Conservation (phyloP, 2,329 filamentous ascomycete genomes). For the Microdochium bolleyi region DNA sequence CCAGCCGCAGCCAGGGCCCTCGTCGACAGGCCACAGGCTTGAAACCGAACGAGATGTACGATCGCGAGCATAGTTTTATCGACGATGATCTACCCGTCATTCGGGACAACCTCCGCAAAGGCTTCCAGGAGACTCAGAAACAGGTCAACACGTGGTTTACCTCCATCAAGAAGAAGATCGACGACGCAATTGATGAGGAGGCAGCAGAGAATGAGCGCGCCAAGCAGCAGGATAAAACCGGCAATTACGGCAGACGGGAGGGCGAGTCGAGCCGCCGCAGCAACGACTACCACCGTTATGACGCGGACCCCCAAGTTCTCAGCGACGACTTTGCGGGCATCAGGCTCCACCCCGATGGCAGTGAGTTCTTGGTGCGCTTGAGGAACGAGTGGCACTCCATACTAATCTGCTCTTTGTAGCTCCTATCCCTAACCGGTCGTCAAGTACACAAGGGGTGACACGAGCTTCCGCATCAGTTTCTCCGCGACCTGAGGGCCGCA, state of each 20-base stretch:
- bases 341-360: conserved; percentile 53
- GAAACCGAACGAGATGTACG: conserved; percentile 48
- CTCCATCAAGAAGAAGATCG: conserved; percentile 85
- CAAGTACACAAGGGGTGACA: conserved; percentile 70
- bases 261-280: conserved; percentile 63
- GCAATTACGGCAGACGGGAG: conserved; percentile 32
- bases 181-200: conserved; percentile 75
- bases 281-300: conserved; percentile 84
- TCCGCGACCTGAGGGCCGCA: conserved; percentile 41
- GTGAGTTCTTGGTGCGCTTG: conserved; percentile 31
- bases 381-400: conserved; percentile 23
- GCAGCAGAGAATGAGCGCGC: conserved; percentile 41
- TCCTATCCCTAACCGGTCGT: conserved; percentile 28
- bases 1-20: conserved; percentile 27
- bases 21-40: conserved; percentile 43
- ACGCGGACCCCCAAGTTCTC: conserved; percentile 85
- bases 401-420: conserved; percentile 21
- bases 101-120: conserved; percentile 85
- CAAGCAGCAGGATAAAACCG: conserved; percentile 14
- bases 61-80: conserved; percentile 81
- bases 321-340: conserved; percentile 80
- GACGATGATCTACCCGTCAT: conserved; percentile 95
- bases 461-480: conserved; percentile 46
- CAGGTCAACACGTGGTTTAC: conserved; percentile 92
- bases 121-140: conserved; percentile 87